phyloP scores from a whole-genome alignment of 257 asterid genomes.

The Solanum pinnatisectum region DNA sequence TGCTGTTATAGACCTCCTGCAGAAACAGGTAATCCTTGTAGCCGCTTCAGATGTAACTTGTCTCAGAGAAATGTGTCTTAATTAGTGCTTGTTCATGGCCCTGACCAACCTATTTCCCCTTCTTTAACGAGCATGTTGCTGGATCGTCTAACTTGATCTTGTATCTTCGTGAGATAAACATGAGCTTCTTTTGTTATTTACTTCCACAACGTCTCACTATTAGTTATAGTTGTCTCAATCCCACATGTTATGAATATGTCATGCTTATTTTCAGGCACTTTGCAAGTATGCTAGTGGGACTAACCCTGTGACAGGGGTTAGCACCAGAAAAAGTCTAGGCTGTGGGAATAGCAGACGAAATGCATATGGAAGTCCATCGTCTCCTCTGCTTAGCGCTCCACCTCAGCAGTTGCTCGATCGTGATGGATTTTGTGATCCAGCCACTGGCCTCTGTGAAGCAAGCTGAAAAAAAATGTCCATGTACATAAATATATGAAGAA shows the following conservation, averaged over 20 bases:
- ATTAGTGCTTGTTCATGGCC: not conserved
- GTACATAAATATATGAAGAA: not conserved
- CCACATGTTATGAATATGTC: not conserved
- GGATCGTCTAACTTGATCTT: not conserved
- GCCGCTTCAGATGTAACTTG: not conserved
- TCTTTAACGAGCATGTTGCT: not conserved
- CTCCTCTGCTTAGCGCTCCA: constrained; percentile 89
- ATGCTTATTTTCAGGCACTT: constrained; percentile 45
- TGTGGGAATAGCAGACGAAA: constrained; percentile 87
- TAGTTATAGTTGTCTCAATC: not conserved
- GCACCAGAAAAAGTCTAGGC: constrained; percentile 86
- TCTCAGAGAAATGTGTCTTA: not conserved
- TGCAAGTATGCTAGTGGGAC: constrained; percentile 95
- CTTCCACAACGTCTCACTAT: not conserved
- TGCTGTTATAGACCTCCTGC: constrained; percentile 78
- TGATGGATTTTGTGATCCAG: constrained; percentile 79
- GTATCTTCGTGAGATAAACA: not conserved
- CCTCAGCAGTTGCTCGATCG: constrained; percentile 80
- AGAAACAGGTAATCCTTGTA: constrained; percentile 56
- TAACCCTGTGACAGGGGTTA: constrained; percentile 78
- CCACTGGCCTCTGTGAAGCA: constrained; percentile 77
- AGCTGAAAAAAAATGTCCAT: not conserved
- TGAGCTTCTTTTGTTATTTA: not conserved
- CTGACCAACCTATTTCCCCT: not conserved
- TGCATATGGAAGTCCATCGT: constrained; percentile 92